These are phyloP conservation scores for Fomitiporia mediterranea DNA, from an alignment of 1,284 basidiomycete genomes.

Conservation along the genomic window DNA sequence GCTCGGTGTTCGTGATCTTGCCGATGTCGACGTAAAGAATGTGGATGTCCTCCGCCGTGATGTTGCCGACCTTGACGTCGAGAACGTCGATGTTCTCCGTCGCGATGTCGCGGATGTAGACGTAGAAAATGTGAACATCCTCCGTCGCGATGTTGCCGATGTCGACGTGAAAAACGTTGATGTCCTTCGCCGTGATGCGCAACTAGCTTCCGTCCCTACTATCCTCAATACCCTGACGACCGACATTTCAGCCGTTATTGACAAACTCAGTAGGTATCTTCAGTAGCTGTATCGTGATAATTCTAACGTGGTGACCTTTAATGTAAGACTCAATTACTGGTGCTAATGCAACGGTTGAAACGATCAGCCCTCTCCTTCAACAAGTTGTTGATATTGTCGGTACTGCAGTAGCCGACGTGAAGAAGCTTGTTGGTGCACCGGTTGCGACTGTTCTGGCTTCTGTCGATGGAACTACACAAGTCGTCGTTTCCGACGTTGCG, in stretches of 20 bases:
- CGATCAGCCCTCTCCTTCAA: slow-evolving; percentile 28
- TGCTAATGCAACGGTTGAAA: slow-evolving; percentile 30
- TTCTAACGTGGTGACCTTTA: not conserved
- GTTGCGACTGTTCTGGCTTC: slow-evolving; percentile 31
- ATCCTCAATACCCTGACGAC: slow-evolving; percentile 26
- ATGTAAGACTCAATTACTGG: slow-evolving; percentile 29
- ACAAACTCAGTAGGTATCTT: slow-evolving; percentile 31
- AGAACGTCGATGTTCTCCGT: not conserved
- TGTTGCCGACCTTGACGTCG: not conserved
- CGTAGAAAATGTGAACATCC: slow-evolving; percentile 1
- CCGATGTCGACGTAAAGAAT: not conserved
- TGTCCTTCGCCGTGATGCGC: slow-evolving; percentile 19
- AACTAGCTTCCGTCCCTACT: slow-evolving; percentile 23
- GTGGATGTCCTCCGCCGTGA: slow-evolving; percentile 3
- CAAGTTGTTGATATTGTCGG: slow-evolving; percentile 31
- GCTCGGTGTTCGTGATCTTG: not conserved
- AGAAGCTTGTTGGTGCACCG: slow-evolving; percentile 33
- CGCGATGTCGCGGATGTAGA: not conserved
- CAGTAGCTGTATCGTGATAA: too few relatives aligned
- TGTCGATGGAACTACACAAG: slow-evolving; percentile 27
- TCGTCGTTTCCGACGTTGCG: slow-evolving; percentile 31
- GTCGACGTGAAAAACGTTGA: not conserved
- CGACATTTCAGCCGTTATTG: slow-evolving; percentile 26
- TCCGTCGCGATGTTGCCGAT: not conserved
- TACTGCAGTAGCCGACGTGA: slow-evolving; percentile 30